phyloP scores from a whole-genome alignment of 2,329 filamentous ascomycete genomes.

The Diaporthe aspalathi region DNA sequence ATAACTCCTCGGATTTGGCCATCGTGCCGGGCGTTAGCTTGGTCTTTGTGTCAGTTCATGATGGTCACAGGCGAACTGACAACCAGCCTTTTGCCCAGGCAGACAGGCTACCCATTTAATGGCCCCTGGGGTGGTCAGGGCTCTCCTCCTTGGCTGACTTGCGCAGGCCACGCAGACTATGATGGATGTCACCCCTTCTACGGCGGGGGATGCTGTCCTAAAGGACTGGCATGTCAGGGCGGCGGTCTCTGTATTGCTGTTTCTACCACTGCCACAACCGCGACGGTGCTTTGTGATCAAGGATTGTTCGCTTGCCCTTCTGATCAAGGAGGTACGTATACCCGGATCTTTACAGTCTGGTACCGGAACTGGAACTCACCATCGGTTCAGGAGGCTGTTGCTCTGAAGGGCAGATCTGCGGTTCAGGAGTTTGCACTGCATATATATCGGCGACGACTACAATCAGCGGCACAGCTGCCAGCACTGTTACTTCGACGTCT shows the following conservation, averaged over 20 bases:
- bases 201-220: conserved; percentile 4
- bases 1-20: not conserved
- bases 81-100: not conserved
- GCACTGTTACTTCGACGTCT: not conserved
- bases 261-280: not conserved
- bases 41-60: not conserved
- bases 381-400: not conserved
- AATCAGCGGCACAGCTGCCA: not conserved
- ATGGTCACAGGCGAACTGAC: not conserved
- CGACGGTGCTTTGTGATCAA: not conserved
- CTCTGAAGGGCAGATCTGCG: not conserved
- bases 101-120: not conserved
- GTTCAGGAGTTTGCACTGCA: not conserved
- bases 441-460: not conserved
- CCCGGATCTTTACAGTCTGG: too few relatives aligned
- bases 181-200: not conserved
- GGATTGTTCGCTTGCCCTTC: not conserved
- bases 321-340: not conserved
- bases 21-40: not conserved
- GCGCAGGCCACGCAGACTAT: not conserved
- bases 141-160: not conserved
- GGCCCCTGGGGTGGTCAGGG: not conserved
- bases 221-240: not conserved
- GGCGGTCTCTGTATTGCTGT: not conserved
- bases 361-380: not conserved